These are phyloP conservation scores for Aurifilum marmelostoma DNA, from an alignment of 2,329 filamentous ascomycete genomes.

Conservation along the genomic window DNA sequence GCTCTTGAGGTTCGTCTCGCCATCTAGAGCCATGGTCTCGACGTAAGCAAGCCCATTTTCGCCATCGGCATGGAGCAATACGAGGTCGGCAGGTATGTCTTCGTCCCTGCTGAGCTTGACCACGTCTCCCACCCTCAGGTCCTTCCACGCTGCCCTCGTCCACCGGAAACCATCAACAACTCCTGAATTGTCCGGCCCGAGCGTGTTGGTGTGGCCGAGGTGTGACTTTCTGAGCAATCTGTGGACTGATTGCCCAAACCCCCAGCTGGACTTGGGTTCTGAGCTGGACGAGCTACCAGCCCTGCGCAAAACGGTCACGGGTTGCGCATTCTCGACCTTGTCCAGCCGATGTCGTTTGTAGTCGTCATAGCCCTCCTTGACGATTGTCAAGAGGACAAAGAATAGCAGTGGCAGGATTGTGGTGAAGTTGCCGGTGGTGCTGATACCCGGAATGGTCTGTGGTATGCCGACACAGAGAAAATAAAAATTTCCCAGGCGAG, in stretches of 20 bases:
- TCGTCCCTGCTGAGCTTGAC: constrained; percentile 67
- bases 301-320: constrained; percentile 49
- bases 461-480: constrained; percentile 83
- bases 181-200: background rate
- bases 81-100: constrained; percentile 79
- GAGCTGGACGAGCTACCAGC: constrained; percentile 54
- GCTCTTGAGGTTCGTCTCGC: constrained; percentile 80
- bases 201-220: background rate
- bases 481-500: constrained; percentile 84
- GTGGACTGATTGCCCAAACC: background rate
- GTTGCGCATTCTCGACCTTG: constrained; percentile 73
- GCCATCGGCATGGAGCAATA: constrained; percentile 76
- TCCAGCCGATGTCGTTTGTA: constrained; percentile 78
- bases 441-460: constrained; percentile 78
- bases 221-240: background rate
- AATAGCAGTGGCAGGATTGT: constrained; percentile 74
- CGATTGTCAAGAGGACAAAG: constrained; percentile 79
- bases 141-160: constrained; percentile 51
- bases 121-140: constrained; percentile 55
- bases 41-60: constrained; percentile 81
- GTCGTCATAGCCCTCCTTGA: constrained; percentile 88
- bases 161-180: constrained; percentile 48
- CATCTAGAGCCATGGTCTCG: constrained; percentile 83
- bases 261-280: constrained; percentile 50
- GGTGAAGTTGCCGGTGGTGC: constrained; percentile 75